Evolutionary conservation across 805 yeast genomes (phyloP).

Genomic region (Wickerhamomyces kurtzmanii): DNA sequence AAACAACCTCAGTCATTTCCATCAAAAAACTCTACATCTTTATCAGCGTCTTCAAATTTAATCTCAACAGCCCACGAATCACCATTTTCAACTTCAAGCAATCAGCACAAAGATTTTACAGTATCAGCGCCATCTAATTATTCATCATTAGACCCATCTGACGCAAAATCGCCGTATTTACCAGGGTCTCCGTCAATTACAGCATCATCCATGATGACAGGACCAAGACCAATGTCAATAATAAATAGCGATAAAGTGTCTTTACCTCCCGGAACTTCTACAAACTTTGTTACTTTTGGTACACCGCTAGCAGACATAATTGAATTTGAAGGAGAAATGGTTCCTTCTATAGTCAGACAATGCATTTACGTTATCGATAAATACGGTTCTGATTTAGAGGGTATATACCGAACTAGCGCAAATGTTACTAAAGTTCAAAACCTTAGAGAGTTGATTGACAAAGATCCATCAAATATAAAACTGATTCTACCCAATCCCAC

Average conservation of each 20-base stretch:
- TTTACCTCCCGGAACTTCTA: constrained; percentile 16
- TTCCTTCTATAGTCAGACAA: constrained; percentile 81
- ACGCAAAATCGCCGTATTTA: constrained; percentile 4
- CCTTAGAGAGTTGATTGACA: constrained; percentile 60
- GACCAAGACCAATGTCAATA: constrained; percentile 20
- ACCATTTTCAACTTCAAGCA: constrained; percentile 19
- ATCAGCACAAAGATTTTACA: too few species aligned
- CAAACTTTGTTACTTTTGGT: constrained; percentile 57
- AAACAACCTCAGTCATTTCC: constrained; percentile 21
- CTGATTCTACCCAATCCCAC: constrained; percentile 45
- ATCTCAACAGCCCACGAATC: constrained; percentile 22
- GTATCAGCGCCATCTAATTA: constrained; percentile 7
- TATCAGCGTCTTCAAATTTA: constrained; percentile 12
- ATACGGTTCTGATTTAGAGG: constrained; percentile 79
- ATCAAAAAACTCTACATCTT: constrained; percentile 15
- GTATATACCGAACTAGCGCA: constrained; percentile 83
- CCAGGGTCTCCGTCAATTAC: constrained; percentile 4
- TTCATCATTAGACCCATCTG: constrained; percentile 3
- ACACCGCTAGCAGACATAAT: constrained; percentile 70
- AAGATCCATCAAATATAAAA: constrained; percentile 59
- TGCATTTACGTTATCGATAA: constrained; percentile 82
- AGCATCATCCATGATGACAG: constrained; percentile 6
- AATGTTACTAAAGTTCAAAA: constrained; percentile 66
- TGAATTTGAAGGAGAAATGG: constrained; percentile 80
- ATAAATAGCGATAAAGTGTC: constrained; percentile 17